Evolutionary conservation across 1,139 yeast species (phyloP), one percentile per base, ranked within the genome.

Genomic region (Blastobotrys apis): DNA sequence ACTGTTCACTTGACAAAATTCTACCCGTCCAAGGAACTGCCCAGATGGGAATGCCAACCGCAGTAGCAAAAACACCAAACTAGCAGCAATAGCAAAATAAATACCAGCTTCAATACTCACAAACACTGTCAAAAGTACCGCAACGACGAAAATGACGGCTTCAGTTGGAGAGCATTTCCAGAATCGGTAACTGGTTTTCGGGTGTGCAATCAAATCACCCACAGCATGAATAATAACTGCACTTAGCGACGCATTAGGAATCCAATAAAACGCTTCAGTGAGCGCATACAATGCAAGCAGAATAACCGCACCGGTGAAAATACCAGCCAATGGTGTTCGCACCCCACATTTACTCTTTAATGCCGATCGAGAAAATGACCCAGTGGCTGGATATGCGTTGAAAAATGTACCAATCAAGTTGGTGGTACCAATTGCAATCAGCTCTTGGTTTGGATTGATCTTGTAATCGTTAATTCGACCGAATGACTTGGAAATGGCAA

Each of bases 141-240:
- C 88, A 50, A 80, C 76, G 5, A 88, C 39, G 66, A 87, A 90
- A 43, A 88, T 83, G 35, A 80, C 75, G 56, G 77, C 77, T 64
- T 90, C 97, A 15, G 85, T 49, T 8, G 97, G 96, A 46, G 80
- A 71, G 51, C 84, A 74, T 52, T 73, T 74, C 85, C 87, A 88
- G 65, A 87, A 78, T 57, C 74, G 78, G 76, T 78, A 79, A 10
- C 95, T 78, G 3, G 81, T 76, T 55, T 75, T 75, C 60, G 81
- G 87, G 45, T 79, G 74, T 4, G 95, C 84, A 53, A 88, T 70
- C 63, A 90, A 76, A 67, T 88, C 97, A 38, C 85, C 78, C 20
- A 90, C 97, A n/a, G 97, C 96, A 65, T 90, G 96, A 57, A 90
- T 90, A 55, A 90, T 88, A 53, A 90, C 80, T 1, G 97, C 96